Evolutionary conservation across 257 asterid species (phyloP).

Genomic region (Solanum pennellii): DNA sequence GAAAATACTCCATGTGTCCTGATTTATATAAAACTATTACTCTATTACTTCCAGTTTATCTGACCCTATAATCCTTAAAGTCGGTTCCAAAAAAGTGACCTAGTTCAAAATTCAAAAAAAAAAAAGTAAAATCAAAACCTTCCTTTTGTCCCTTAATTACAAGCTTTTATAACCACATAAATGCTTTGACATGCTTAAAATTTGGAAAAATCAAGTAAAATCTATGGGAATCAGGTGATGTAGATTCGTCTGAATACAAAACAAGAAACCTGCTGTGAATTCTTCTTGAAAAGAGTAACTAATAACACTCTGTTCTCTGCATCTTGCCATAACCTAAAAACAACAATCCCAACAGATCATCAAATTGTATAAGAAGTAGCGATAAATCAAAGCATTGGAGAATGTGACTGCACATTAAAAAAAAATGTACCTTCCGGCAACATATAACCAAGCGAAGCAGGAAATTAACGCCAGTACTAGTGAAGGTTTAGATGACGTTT

Average conservation of each 20-base stretch:
- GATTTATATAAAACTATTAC: not conserved
- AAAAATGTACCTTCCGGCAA: conserved; percentile 60
- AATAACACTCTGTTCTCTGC: conserved; percentile 62
- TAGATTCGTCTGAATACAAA: not conserved
- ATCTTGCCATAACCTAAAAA: conserved; percentile 83
- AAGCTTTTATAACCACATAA: not conserved
- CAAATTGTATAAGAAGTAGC: not conserved
- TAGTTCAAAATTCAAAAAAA: not conserved
- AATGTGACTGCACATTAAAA: not conserved
- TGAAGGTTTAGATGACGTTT: conserved; percentile 63
- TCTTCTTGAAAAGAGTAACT: conserved; percentile 36
- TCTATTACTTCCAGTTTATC: not conserved
- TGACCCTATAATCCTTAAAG: not conserved
- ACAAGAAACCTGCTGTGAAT: conserved; percentile 46
- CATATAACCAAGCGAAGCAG: conserved; percentile 86
- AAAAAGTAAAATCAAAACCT: not conserved
- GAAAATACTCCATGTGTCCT: not conserved
- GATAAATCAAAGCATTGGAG: not conserved
- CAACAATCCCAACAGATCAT: not conserved
- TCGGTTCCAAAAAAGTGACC: not conserved
- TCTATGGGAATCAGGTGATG: not conserved
- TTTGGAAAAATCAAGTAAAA: not conserved
- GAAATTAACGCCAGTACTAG: conserved; percentile 53
- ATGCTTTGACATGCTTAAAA: not conserved
- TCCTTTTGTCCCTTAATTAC: not conserved